Evolutionary conservation across 441 rosid species (phyloP).

Genomic region (Adansonia grandidieri): DNA sequence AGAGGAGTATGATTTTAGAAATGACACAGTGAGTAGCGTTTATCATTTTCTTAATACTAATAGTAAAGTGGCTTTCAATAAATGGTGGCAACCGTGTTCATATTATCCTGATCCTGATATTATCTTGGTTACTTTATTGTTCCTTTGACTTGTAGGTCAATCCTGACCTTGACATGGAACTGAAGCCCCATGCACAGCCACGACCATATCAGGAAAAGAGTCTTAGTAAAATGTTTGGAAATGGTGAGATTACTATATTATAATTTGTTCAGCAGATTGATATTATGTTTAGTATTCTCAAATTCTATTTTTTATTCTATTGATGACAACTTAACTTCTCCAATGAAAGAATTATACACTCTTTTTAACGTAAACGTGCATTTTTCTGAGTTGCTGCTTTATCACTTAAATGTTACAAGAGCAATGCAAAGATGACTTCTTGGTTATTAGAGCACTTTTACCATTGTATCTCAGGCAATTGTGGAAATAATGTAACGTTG

Average conservation of each 20-base stretch:
- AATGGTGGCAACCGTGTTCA: neutral
- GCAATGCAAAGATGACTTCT: neutral
- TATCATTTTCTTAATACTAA: slow-evolving; percentile 7
- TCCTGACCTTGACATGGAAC: slow-evolving; percentile 88
- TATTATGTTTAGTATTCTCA: slow-evolving; percentile 5
- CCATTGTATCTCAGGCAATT: neutral
- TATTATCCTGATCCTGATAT: neutral
- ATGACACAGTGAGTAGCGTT: slow-evolving; percentile 70
- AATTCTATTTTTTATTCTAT: neutral
- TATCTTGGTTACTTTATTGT: slow-evolving; percentile 20
- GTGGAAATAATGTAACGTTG: neutral
- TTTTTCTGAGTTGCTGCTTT: slow-evolving; percentile 1
- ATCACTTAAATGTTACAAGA: neutral
- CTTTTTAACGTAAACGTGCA: neutral
- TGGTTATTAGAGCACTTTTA: neutral
- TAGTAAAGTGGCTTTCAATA: neutral
- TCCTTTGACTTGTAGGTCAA: slow-evolving; percentile 61
- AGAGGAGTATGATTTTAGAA: slow-evolving; percentile 96
- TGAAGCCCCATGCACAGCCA: slow-evolving; percentile 92
- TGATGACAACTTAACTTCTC: neutral
- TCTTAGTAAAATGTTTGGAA: slow-evolving; percentile 99
- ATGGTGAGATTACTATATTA: slow-evolving; percentile 50
- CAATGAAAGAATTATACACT: neutral
- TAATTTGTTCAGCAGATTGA: slow-evolving; percentile 18
- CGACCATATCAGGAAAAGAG: slow-evolving; percentile 98